phyloP scores from a whole-genome alignment of 495 filamentous ascomycete genomes.

The Talaromyces thailandensis region DNA sequence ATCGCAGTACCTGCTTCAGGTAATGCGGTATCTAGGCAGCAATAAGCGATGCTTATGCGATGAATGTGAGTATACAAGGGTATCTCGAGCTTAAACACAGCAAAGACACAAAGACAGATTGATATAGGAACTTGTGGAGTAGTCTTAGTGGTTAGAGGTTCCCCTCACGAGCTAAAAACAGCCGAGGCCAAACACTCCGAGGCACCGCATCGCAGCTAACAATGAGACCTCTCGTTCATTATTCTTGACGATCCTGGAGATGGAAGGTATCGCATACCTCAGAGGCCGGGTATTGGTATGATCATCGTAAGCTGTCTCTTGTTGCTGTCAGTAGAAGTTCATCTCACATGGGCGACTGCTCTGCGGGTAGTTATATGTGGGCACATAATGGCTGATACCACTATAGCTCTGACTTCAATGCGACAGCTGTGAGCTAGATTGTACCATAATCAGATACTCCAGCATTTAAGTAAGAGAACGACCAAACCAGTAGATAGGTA shows the following conservation, averaged over 20 bases:
- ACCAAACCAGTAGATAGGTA: neutral
- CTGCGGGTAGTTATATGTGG: neutral
- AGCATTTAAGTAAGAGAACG: neutral
- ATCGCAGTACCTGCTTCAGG: neutral
- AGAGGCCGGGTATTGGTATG: neutral
- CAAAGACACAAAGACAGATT: neutral
- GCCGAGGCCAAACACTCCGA: neutral
- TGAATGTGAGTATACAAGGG: neutral
- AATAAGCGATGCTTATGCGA: neutral
- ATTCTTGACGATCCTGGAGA: neutral
- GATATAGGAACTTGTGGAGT: neutral
- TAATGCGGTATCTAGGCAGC: neutral
- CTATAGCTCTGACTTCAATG: neutral
- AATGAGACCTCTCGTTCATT: neutral
- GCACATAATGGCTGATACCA: neutral
- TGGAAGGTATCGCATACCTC: neutral
- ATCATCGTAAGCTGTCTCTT: neutral
- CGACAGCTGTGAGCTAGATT: neutral
- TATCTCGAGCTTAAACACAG: neutral
- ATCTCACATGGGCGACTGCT: neutral
- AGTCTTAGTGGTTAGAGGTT: neutral
- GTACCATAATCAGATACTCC: neutral
- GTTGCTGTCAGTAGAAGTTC: neutral
- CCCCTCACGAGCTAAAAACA: conserved; percentile 2
- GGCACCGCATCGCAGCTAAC: neutral